Percentiles rank a stretch among this genome's conserved stretches.
These are phyloP conservation scores for Eimeria zaria DNA, from an alignment of 169 alveolate species.

Conservation along the genomic window DNA sequence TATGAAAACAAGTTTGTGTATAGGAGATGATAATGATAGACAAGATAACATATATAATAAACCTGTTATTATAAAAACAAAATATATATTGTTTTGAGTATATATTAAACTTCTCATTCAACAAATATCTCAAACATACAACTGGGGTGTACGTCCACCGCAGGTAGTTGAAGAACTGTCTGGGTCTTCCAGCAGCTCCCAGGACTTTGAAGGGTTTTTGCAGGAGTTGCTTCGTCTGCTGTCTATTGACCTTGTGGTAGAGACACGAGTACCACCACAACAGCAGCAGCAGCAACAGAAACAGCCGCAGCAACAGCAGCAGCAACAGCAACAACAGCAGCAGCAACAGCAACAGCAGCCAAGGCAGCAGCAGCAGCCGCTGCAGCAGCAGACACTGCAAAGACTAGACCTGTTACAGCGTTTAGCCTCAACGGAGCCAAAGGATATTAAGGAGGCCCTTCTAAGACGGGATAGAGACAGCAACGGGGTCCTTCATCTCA, in stretches of 20 bases:
- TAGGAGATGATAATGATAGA: no score
- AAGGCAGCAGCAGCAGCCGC: conserved; percentile 27
- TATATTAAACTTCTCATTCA: no score
- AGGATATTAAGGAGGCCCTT: conserved; percentile 55
- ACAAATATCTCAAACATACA: neutral
- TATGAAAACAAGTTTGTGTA: no score
- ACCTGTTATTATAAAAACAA: no score
- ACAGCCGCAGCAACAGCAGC: conserved; percentile 1
- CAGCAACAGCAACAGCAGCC: conserved; percentile 23
- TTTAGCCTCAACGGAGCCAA: conserved; percentile 48
- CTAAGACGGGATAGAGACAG: conserved; percentile 27
- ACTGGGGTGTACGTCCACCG: conserved; percentile 1
- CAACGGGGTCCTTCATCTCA: conserved; percentile 43
- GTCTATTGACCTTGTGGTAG: neutral
- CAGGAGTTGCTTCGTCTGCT: conserved; percentile 52
- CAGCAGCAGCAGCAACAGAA: conserved; percentile 47
- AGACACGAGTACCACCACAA: neutral
- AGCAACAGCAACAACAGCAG: conserved; percentile 24
- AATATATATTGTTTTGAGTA: no score
- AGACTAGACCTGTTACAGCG: conserved; percentile 66
- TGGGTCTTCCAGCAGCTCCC: conserved; percentile 19
- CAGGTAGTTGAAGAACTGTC: conserved; percentile 56
- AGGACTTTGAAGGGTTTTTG: conserved; percentile 18
- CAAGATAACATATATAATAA: no score
- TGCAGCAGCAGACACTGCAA: conserved; percentile 48